Conservation (phyloP, 225 moss, liverwort and hornwort species). For the Thuidium tamariscinum region DNA sequence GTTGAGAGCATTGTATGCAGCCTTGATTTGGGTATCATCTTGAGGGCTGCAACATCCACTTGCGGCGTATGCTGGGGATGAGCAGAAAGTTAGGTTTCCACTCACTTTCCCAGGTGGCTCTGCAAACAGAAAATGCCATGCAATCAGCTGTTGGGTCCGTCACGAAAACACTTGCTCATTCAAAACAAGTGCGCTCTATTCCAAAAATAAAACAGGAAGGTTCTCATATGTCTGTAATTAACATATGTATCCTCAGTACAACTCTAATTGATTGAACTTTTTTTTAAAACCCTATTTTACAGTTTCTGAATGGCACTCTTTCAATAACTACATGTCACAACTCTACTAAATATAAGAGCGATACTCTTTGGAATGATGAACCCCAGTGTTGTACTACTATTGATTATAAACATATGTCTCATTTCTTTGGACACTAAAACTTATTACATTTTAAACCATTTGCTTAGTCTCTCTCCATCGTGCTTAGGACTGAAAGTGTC, state of each 20-base stretch:
- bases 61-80: conserved; percentile 34
- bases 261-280: neutral
- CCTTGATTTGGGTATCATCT: conserved; percentile 34
- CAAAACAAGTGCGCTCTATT: neutral
- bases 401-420: neutral
- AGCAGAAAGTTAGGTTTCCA: conserved; percentile 58
- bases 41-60: conserved; percentile 56
- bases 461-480: neutral
- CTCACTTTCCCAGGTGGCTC: conserved; percentile 44
- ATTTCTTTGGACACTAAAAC: neutral
- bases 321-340: neutral
- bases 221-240: neutral
- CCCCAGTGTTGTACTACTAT: neutral
- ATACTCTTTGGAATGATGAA: neutral
- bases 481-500: too few species aligned
- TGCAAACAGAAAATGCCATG: conserved; percentile 8
- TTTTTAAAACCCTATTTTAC: neutral
- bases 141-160: neutral
- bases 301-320: neutral
- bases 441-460: neutral
- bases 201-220: neutral
- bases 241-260: neutral
- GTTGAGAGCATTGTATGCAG: conserved; percentile 41
- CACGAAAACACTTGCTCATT: neutral
- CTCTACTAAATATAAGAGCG: neutral